A percentile compares a stretch with the other conserved stretches of the same genome.
These are phyloP conservation scores for Yamadazyma endophytica DNA, from an alignment of 805 yeast species.

Conservation along the genomic window DNA sequence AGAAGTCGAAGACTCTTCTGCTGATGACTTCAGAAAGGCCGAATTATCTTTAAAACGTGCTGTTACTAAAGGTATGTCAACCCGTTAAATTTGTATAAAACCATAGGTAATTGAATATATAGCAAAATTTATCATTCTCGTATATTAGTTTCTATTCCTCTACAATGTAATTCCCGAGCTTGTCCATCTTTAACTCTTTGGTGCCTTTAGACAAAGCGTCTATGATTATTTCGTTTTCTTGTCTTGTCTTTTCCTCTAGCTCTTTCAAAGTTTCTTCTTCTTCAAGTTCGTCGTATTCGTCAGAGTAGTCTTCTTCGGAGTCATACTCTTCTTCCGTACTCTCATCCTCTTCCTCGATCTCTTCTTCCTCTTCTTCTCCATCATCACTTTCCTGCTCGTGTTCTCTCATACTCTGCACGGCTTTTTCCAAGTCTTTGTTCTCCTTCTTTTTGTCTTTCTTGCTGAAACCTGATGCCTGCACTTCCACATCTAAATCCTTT, in stretches of 20 bases:
- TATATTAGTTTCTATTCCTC: constrained; percentile 31
- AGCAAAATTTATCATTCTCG: constrained; percentile 5
- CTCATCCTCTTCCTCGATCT: constrained; percentile 45
- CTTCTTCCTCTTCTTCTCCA: constrained; percentile 29
- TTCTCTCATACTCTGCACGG: constrained; percentile 63
- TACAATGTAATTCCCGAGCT: constrained; percentile 73
- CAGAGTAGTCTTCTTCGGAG: constrained; percentile 29
- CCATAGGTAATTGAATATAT: constrained; percentile 6
- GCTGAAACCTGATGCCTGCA: constrained; percentile 84
- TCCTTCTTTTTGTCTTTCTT: constrained; percentile 35
- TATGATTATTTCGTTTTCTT: constrained; percentile 54
- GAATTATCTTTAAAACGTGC: constrained; percentile 99
- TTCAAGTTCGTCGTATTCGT: constrained; percentile 32
- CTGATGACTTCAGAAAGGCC: constrained; percentile 98
- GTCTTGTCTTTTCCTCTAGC: constrained; percentile 13
- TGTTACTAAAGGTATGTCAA: constrained; percentile 98
- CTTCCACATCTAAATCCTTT: constrained; percentile 74
- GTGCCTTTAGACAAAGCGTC: constrained; percentile 65
- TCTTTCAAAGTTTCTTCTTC: constrained; percentile 15
- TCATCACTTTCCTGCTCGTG: constrained; percentile 24
- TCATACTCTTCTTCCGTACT: constrained; percentile 22
- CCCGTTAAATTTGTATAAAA: constrained; percentile 61
- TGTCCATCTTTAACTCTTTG: constrained; percentile 71
- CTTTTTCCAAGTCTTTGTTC: constrained; percentile 61
- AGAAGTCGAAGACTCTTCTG: constrained; percentile 92